Base-by-base conservation (phyloP, 768 basidiomycete species). In the Boletus patriciae region DNA sequence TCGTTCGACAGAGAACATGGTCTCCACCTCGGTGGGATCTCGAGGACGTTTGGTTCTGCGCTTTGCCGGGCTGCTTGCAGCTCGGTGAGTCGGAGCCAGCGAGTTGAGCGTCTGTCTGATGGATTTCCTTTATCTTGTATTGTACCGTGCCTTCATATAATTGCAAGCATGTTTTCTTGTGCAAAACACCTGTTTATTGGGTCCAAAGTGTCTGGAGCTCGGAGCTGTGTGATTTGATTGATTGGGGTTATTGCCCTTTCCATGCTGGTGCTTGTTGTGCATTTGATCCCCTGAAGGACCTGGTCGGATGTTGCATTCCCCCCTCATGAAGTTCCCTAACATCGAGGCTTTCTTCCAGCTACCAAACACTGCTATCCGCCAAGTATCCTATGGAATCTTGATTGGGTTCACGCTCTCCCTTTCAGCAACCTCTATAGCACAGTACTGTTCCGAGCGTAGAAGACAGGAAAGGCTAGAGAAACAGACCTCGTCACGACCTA, bases 351-450 rank as follows among this genome's bases (percentile, higher is more conserved):
- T 70, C 59, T 31, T 70, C 2, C 60, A 62, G n/a, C 50, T 66
- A 4, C 51, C 67, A 12, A 67, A 57, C n/a, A 43, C 65, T 27
- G 63, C 69, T 10, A 55, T 71, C 11, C 71, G 70, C 7, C 74
- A 77, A 41, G 37, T 81, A 0, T 61, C 77, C 36, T 77, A 70
- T 42, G 88, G 88, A 53, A 67, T 94, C 29, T 50, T 93, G 36
- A 66, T 93, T 16, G 94, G 94, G 0, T 79, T 94, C 58, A 86
- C 88, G 0, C 73, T 95, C 41, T 91, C 92, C 0, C 56, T 89
- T 5, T 86, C 91, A 0, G 83, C 85, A 6, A 85, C 87, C 1
- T 84, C 89, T 2, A 60, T 90, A 23, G 77, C 81, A 3, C 71
- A 79, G 7, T 83, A 83, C 56, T 77, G 79, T 53, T 79, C 81